Evolutionary conservation across 139 green algal genomes (phyloP).

Genomic region (Eudorina sp.): DNA sequence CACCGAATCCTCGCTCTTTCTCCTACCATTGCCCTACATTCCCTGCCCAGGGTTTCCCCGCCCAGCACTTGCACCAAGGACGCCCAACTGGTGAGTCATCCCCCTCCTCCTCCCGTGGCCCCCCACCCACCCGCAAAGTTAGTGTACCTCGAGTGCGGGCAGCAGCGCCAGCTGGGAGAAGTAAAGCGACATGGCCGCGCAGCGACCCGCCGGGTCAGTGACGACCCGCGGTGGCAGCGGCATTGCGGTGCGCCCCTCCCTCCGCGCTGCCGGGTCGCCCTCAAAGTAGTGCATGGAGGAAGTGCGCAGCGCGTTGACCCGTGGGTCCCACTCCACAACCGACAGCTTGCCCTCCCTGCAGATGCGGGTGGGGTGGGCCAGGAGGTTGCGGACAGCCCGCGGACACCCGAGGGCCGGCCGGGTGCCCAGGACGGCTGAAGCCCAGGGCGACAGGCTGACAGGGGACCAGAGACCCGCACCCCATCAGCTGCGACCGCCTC

Average conservation of each 20-base stretch:
- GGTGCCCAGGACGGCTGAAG: not conserved
- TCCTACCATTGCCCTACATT: too few relatives aligned
- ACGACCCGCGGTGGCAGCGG: slow-evolving; percentile 70
- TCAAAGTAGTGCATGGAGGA: slow-evolving; percentile 92
- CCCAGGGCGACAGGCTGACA: not conserved
- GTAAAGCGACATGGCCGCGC: slow-evolving; percentile 84
- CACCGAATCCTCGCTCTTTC: too few relatives aligned
- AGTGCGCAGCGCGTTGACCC: slow-evolving; percentile 60
- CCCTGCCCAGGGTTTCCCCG: too few relatives aligned
- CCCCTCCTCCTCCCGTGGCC: too few relatives aligned
- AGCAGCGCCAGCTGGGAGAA: slow-evolving; percentile 81
- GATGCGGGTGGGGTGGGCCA: not conserved
- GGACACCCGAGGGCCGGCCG: not conserved
- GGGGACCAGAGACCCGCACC: too few relatives aligned
- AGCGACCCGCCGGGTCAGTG: slow-evolving; percentile 84
- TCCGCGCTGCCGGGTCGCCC: slow-evolving; percentile 56
- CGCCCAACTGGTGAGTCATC: too few relatives aligned
- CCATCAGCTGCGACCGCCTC: too few relatives aligned
- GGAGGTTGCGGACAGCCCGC: not conserved
- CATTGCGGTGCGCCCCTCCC: slow-evolving; percentile 56
- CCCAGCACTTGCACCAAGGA: too few relatives aligned
- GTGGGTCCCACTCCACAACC: slow-evolving; percentile 89
- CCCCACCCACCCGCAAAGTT: too few relatives aligned
- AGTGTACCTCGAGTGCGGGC: slow-evolving; percentile 73
- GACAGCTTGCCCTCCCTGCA: slow-evolving; percentile 91